phyloP scores from a whole-genome alignment of 805 yeast genomes.

The Kuraishia cidri region DNA sequence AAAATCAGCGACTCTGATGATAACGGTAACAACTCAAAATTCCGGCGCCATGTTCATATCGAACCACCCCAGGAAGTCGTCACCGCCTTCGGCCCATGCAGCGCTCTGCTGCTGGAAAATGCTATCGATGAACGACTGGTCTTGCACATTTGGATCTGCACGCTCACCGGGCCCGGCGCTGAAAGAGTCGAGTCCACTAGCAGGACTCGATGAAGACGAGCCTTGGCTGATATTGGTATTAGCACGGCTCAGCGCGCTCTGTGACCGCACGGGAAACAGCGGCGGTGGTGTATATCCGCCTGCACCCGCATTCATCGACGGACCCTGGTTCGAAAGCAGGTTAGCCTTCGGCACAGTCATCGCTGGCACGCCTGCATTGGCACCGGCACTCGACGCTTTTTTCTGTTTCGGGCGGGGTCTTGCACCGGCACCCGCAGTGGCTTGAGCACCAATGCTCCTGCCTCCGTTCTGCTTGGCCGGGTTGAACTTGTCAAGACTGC shows the following conservation, averaged over 20 bases:
- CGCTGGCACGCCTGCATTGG: neutral
- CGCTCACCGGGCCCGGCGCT: neutral
- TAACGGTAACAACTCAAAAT: conserved; percentile 21
- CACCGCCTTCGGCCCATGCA: conserved; percentile 79
- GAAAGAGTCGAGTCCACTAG: neutral
- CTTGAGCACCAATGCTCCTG: neutral
- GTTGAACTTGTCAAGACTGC: conserved; percentile 32
- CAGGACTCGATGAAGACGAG: neutral
- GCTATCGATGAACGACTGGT: conserved; percentile 29
- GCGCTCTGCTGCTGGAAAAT: conserved; percentile 76
- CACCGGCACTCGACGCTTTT: neutral
- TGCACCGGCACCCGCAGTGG: neutral
- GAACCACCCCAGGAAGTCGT: conserved; percentile 92
- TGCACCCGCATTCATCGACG: too few relatives aligned
- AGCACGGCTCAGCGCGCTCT: neutral
- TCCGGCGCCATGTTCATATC: conserved; percentile 70
- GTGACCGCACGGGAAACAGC: neutral
- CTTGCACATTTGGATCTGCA: conserved; percentile 1
- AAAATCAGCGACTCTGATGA: neutral
- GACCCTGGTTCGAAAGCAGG: neutral
- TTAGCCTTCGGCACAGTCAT: neutral
- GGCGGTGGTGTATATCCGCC: neutral
- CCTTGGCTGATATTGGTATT: neutral
- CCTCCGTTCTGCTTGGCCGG: conserved; percentile 1
- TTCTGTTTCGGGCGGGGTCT: neutral